Evolutionary conservation across 495 filamentous ascomycete species (phyloP).

Genomic region (Penicillium crystallinum): DNA sequence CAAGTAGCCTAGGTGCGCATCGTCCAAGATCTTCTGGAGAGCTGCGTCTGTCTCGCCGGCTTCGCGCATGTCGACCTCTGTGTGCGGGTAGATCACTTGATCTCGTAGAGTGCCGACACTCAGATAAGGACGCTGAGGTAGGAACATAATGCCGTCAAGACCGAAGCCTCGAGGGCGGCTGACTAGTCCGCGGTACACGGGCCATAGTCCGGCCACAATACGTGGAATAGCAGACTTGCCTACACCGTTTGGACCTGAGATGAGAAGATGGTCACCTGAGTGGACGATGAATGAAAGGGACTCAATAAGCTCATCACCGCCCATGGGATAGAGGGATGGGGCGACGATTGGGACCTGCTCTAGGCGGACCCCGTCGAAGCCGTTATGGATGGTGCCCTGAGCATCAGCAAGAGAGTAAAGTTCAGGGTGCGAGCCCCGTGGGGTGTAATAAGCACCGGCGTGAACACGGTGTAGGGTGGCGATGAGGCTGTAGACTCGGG

Average conservation of each 20-base stretch:
- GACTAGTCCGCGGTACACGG: conserved; percentile 87
- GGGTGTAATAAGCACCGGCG: conserved; percentile 75
- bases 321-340: conserved; percentile 69
- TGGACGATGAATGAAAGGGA: conserved; percentile 82
- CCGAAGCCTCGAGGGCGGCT: conserved; percentile 76
- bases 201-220: conserved; percentile 91
- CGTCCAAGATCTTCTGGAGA: conserved; percentile 70
- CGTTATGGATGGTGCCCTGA: conserved; percentile 87
- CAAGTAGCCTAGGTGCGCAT: conserved; percentile 80
- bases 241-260: conserved; percentile 92
- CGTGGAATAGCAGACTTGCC: conserved; percentile 90
- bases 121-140: conserved; percentile 91
- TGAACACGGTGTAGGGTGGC: conserved; percentile 92
- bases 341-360: conserved; percentile 93
- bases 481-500: conserved; percentile 90
- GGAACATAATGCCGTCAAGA: conserved; percentile 93
- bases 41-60: conserved; percentile 68
- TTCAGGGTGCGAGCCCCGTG: conserved; percentile 63
- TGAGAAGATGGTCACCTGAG: conserved; percentile 85
- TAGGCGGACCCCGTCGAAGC: conserved; percentile 89
- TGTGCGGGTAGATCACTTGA: conserved; percentile 97
- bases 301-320: conserved; percentile 87
- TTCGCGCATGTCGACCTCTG: conserved; percentile 87
- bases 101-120: conserved; percentile 93
- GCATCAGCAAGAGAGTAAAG: conserved; percentile 83